Evolutionary conservation across 1,284 basidiomycete genomes (phyloP).

Genomic region (Ustilago crameri): DNA sequence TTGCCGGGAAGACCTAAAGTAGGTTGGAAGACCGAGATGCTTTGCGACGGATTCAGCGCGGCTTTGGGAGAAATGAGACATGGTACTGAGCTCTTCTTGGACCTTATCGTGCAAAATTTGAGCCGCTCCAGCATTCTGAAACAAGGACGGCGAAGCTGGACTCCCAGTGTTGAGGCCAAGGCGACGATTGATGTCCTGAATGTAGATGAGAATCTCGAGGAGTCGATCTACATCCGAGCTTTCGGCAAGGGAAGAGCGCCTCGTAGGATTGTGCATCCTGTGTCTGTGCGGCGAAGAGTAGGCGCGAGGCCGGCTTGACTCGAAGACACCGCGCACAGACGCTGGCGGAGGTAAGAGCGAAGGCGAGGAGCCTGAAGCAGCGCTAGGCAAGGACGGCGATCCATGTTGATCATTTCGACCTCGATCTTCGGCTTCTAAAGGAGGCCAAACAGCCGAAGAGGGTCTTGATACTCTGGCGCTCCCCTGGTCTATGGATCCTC

Average conservation of each 20-base stretch:
- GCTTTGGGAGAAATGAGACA: constrained; percentile 30
- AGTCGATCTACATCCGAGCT: constrained; percentile 28
- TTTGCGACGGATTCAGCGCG: constrained; percentile 32
- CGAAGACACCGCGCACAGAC: constrained; percentile 5
- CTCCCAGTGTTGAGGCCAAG: constrained; percentile 19
- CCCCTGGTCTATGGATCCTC: constrained; percentile 7
- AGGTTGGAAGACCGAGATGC: constrained; percentile 19
- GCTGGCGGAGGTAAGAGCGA: constrained; percentile 2
- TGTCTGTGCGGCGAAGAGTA: constrained; percentile 29
- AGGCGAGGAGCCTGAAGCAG: background rate
- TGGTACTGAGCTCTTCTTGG: constrained; percentile 31
- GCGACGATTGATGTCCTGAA: constrained; percentile 43
- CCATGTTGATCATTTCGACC: background rate
- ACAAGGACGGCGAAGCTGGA: constrained; percentile 26
- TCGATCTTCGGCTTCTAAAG: background rate
- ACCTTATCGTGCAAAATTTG: constrained; percentile 20
- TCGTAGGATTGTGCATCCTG: constrained; percentile 6
- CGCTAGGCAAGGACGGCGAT: background rate
- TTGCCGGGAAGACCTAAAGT: background rate
- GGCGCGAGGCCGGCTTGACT: constrained; percentile 25
- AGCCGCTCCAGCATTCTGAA: constrained; percentile 18
- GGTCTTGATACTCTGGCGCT: background rate
- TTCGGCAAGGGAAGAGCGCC: constrained; percentile 24
- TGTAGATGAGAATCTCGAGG: constrained; percentile 32
- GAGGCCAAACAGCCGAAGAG: background rate